Evolutionary conservation across 192 early-diverging fungal species (phyloP).

Genomic region (Coemansia sp.): DNA sequence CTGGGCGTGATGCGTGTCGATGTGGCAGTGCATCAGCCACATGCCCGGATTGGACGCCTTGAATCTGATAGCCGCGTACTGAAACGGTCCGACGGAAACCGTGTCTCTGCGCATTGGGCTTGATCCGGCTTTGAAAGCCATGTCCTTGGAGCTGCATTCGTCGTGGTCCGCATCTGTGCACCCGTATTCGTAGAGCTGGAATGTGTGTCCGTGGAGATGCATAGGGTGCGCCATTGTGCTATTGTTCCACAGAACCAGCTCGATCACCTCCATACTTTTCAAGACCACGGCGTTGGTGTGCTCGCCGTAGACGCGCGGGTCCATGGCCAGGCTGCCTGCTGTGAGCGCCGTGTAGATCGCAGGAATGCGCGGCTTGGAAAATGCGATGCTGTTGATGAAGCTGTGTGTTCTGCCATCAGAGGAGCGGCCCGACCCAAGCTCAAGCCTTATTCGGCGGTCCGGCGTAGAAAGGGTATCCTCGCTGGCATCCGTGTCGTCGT

Average conservation of each 20-base stretch:
- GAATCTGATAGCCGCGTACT: slow-evolving; percentile 69
- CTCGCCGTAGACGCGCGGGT: slow-evolving; percentile 60
- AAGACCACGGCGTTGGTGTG: slow-evolving; percentile 62
- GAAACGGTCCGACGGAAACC: slow-evolving; percentile 57
- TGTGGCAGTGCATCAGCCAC: slow-evolving; percentile 83
- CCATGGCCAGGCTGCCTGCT: slow-evolving; percentile 49
- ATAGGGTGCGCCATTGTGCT: slow-evolving; percentile 66
- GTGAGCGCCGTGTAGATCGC: slow-evolving; percentile 62
- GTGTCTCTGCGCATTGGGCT: slow-evolving; percentile 68
- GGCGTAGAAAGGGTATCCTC: no score
- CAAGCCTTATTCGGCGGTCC: no score
- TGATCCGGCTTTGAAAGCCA: neutral
- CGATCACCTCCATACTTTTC: slow-evolving; percentile 59
- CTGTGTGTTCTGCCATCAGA: no score
- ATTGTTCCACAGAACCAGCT: slow-evolving; percentile 69
- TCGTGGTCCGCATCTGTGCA: slow-evolving; percentile 44
- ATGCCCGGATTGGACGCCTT: slow-evolving; percentile 75
- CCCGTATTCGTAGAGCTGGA: slow-evolving; percentile 72
- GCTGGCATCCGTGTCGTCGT: no score
- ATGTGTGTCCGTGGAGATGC: slow-evolving; percentile 78
- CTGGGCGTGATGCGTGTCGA: slow-evolving; percentile 55
- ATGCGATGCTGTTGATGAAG: slow-evolving; percentile 59
- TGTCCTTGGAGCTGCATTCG: slow-evolving; percentile 8
- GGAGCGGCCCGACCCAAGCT: no score
- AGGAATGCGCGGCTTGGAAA: slow-evolving; percentile 60